Conservation (phyloP, 805 yeast genomes). For the Spathaspora gorwiae region DNA sequence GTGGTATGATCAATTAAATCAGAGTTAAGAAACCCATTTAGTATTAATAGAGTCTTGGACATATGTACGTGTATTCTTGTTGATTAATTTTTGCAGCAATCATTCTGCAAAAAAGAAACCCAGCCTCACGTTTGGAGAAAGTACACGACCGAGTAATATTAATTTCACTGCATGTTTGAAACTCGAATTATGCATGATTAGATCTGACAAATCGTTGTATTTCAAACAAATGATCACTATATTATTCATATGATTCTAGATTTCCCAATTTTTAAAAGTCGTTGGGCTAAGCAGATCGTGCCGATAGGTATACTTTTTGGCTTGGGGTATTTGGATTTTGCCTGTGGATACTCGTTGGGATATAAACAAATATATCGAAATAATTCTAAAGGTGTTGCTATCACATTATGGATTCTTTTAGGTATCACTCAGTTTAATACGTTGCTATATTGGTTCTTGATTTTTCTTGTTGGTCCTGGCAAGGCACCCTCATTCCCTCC, state of each 20-base stretch:
- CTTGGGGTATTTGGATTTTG: conserved; percentile 42
- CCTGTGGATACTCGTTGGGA: conserved; percentile 41
- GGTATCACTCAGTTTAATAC: conserved; percentile 17
- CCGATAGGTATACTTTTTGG: conserved; percentile 26
- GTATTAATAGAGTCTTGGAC: too few species aligned
- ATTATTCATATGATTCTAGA: not conserved
- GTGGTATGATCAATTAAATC: too few species aligned
- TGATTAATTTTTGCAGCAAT: too few species aligned
- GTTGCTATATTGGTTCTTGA: conserved; percentile 39
- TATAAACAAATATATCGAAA: conserved; percentile 31
- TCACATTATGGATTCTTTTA: conserved; percentile 31
- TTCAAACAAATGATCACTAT: too few species aligned
- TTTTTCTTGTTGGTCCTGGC: conserved; percentile 59
- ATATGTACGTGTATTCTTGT: too few species aligned
- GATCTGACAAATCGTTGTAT: too few species aligned
- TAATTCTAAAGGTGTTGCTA: conserved; percentile 28
- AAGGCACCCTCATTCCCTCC: conserved; percentile 32
- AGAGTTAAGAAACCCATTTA: too few species aligned
- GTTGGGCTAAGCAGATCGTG: conserved; percentile 12
- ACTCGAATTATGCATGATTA: too few species aligned
- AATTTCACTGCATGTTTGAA: too few species aligned
- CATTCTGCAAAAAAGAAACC: too few species aligned
- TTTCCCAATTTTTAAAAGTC: not conserved
- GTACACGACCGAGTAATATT: too few species aligned
- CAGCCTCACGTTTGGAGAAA: too few species aligned